These are phyloP conservation scores for Pyrenophora tritici-repentis DNA, from an alignment of 2,329 filamentous ascomycete genomes.

Conservation along the genomic window DNA sequence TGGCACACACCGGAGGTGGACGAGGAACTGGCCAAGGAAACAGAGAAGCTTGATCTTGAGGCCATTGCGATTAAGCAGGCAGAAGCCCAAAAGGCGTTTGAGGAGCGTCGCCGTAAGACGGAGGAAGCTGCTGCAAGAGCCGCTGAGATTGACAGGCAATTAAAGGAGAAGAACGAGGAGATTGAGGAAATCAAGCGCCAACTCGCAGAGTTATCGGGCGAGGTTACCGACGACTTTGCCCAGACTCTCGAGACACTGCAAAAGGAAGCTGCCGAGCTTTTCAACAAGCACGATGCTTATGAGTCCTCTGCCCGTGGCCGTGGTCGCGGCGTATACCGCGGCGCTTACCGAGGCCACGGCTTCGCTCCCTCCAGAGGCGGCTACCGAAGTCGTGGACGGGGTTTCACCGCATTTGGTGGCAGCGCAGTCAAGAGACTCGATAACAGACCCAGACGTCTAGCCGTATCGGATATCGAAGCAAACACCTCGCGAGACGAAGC, in stretches of 20 bases:
- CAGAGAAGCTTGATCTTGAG: slow-evolving; percentile 67
- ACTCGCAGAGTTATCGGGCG: slow-evolving; percentile 57
- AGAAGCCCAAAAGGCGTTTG: slow-evolving; percentile 71
- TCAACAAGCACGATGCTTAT: slow-evolving; percentile 59
- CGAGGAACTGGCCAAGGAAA: slow-evolving; percentile 3
- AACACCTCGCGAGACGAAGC: slow-evolving; percentile 67
- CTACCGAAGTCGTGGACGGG: slow-evolving; percentile 14
- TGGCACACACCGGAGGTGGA: slow-evolving; percentile 64
- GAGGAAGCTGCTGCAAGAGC: slow-evolving; percentile 66
- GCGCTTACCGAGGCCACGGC: slow-evolving; percentile 49
- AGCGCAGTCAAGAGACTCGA: slow-evolving; percentile 69
- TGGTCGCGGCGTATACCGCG: slow-evolving; percentile 31
- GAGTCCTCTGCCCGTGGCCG: slow-evolving; percentile 22
- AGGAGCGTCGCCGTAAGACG: slow-evolving; percentile 67
- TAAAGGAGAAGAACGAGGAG: slow-evolving; percentile 68
- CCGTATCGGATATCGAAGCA: slow-evolving; percentile 67
- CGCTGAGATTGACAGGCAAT: slow-evolving; percentile 67
- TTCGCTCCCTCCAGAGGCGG: slow-evolving; percentile 17
- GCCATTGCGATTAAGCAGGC: slow-evolving; percentile 71
- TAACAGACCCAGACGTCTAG: slow-evolving; percentile 72
- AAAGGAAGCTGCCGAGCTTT: slow-evolving; percentile 65
- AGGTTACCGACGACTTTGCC: slow-evolving; percentile 19
- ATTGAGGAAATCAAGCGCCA: slow-evolving; percentile 65
- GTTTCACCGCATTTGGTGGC: slow-evolving; percentile 39
- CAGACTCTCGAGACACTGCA: slow-evolving; percentile 31